phyloP scores from a whole-genome alignment of 83 land plant species.

The Diphasiastrum complanatum region DNA sequence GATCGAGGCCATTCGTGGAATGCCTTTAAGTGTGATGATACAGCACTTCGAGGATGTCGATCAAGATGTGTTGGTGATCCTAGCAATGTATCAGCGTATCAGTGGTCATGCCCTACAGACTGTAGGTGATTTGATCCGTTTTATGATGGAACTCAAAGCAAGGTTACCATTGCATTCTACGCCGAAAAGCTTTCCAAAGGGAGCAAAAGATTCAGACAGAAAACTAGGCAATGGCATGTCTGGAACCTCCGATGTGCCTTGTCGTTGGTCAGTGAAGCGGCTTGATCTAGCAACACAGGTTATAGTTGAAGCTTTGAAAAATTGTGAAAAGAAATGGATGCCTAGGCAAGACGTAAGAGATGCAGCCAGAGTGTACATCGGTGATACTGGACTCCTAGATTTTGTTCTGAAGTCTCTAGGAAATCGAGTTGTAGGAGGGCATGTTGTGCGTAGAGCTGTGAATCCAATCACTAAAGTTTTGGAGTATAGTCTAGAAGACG shows the following conservation, averaged over 20 bases:
- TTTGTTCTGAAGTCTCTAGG: constrained; percentile 41
- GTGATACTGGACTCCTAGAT: constrained; percentile 44
- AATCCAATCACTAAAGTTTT: constrained; percentile 36
- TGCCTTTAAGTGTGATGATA: constrained; percentile 36
- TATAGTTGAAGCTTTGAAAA: background rate
- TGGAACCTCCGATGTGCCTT: constrained; percentile 2
- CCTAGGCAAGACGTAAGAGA: constrained; percentile 12
- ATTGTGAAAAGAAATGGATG: constrained; percentile 13
- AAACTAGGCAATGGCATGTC: background rate
- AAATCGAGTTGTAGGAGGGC: constrained; percentile 38
- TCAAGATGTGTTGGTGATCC: constrained; percentile 27
- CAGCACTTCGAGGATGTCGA: constrained; percentile 26
- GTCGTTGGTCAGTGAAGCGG: constrained; percentile 7
- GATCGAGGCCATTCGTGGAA: constrained; percentile 38
- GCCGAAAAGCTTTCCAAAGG: background rate
- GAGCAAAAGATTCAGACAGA: background rate
- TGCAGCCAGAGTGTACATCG: constrained; percentile 8
- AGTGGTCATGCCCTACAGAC: constrained; percentile 37
- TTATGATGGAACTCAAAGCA: constrained; percentile 31
- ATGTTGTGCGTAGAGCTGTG: constrained; percentile 24
- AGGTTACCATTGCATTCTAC: constrained; percentile 33
- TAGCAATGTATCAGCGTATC: constrained; percentile 39
- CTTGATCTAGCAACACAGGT: constrained; percentile 7
- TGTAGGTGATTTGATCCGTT: constrained; percentile 45
- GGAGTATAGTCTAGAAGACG: constrained; percentile 42